Percentiles rank a stretch among this genome's conserved stretches.
Conservation (phyloP, 352 stramenopile species). For the Pythium folliculosum region DNA sequence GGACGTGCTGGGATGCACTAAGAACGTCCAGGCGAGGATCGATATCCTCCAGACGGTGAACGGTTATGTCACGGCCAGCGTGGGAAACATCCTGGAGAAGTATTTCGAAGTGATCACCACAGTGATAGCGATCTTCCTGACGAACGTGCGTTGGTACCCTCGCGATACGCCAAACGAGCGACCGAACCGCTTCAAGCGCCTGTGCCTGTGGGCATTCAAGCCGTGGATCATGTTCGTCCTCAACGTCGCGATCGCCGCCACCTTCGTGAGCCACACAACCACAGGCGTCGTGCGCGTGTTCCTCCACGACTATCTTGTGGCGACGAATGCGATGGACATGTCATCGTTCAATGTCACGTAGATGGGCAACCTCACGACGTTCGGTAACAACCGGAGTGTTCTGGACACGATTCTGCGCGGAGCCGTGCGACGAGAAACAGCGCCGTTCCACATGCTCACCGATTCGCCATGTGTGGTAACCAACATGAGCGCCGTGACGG, state of each 20-base stretch:
- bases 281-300: slow-evolving; percentile 39
- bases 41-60: slow-evolving; percentile 40
- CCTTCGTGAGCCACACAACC: slow-evolving; percentile 46
- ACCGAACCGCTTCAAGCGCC: slow-evolving; percentile 32
- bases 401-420: slow-evolving; percentile 41
- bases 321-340: neutral
- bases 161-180: slow-evolving; percentile 28
- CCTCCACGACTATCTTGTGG: slow-evolving; percentile 25
- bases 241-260: slow-evolving; percentile 40
- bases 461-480: slow-evolving; percentile 33
- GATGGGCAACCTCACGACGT: neutral
- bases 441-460: slow-evolving; percentile 35
- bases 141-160: slow-evolving; percentile 40
- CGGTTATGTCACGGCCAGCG: slow-evolving; percentile 36
- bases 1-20: slow-evolving; percentile 34
- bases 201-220: slow-evolving; percentile 35
- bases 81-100: slow-evolving; percentile 35
- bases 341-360: slow-evolving; percentile 1
- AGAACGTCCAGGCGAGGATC: slow-evolving; percentile 34
- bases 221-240: slow-evolving; percentile 45
- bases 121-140: slow-evolving; percentile 40
- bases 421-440: slow-evolving; percentile 30
- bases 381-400: slow-evolving; percentile 19
- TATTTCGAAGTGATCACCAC: slow-evolving; percentile 40
- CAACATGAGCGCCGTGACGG: slow-evolving; percentile 2